Conservation (phyloP, 768 basidiomycete genomes). For the Amanita fuliginea region DNA sequence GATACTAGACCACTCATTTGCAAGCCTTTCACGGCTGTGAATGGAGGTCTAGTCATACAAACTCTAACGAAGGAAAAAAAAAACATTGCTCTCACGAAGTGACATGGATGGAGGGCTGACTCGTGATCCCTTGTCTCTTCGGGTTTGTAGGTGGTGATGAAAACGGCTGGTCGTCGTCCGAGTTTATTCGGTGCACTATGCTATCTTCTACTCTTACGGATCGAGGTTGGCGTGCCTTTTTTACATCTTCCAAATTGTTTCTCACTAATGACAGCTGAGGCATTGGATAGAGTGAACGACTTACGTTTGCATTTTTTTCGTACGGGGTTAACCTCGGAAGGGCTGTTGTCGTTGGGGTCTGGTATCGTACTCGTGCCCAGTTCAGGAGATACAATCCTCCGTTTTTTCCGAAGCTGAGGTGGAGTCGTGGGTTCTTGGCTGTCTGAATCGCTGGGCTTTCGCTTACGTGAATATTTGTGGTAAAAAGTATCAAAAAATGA, state of each 20-base stretch:
- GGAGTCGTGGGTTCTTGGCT: not conserved
- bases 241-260: not conserved
- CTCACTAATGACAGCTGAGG: not conserved
- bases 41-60: not conserved
- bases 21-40: not conserved
- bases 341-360: not conserved
- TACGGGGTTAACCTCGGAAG: not conserved
- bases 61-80: too few species aligned
- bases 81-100: not conserved
- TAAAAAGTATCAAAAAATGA: not conserved
- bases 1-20: not conserved
- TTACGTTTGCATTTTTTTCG: not conserved
- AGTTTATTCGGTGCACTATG: not conserved
- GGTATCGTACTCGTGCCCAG: not conserved
- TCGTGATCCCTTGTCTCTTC: not conserved
- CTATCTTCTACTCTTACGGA: not conserved
- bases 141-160: not conserved
- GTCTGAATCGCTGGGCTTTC: not conserved
- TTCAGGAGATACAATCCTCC: not conserved
- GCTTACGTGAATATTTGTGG: too few species aligned
- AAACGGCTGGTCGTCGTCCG: not conserved
- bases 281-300: not conserved
- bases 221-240: not conserved
- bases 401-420: not conserved
- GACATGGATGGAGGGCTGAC: not conserved